Conservation (phyloP, 306 rosid species). For the Phaseolus lunatus region DNA sequence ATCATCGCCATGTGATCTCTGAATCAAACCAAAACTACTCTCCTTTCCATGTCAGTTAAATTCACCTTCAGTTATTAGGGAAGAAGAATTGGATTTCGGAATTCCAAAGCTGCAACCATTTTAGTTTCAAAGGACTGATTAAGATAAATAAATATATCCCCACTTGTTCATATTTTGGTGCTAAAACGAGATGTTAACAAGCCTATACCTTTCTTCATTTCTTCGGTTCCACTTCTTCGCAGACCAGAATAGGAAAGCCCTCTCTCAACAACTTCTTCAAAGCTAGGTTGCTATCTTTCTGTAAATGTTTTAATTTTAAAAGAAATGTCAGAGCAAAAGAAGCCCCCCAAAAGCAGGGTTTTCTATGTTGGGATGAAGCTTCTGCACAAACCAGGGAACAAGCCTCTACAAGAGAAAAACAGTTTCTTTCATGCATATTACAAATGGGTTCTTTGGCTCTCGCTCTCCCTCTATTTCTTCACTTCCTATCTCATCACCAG, state of each 20-base stretch:
- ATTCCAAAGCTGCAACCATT: background rate
- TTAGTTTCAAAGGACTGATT: background rate
- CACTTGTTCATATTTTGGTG: background rate
- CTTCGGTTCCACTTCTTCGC: conserved; percentile 61
- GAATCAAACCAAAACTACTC: background rate
- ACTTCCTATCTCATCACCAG: conserved; percentile 72
- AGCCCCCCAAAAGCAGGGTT: conserved; percentile 58
- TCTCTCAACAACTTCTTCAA: conserved; percentile 48
- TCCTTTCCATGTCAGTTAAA: background rate
- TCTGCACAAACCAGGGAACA: conserved; percentile 59
- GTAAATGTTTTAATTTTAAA: conserved; percentile 28
- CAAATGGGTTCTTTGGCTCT: conserved; percentile 92
- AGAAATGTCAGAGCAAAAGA: conserved; percentile 62
- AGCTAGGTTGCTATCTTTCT: background rate
- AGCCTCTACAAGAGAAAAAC: conserved; percentile 61
- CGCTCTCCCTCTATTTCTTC: conserved; percentile 78
- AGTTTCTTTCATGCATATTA: conserved; percentile 57
- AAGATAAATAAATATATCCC: background rate
- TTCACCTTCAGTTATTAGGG: background rate
- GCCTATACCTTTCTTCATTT: background rate
- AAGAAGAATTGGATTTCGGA: background rate
- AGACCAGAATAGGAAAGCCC: conserved; percentile 72
- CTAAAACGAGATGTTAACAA: conserved; percentile 52
- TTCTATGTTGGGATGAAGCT: conserved; percentile 88
- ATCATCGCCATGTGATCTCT: conserved; percentile 40